phyloP scores from a whole-genome alignment of 2,329 filamentous ascomycete genomes.

The Davidsoniella neocaledoniae region DNA sequence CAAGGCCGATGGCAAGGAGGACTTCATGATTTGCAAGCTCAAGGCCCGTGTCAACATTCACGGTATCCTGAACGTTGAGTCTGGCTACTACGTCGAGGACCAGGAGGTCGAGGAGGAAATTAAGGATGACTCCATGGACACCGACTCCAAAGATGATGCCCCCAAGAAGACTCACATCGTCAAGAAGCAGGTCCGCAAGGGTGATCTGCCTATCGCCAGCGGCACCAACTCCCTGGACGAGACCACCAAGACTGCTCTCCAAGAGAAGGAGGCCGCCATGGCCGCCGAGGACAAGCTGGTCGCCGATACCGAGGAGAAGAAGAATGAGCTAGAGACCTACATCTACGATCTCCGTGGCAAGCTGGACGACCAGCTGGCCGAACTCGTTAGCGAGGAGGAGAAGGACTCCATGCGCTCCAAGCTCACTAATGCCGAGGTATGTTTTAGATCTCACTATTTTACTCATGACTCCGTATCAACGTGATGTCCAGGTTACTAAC shows the following conservation, averaged over 20 bases:
- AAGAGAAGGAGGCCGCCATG: conserved; percentile 80
- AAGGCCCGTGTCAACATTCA: conserved; percentile 95
- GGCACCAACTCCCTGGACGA: conserved; percentile 69
- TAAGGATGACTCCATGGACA: conserved; percentile 41
- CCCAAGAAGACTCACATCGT: conserved; percentile 80
- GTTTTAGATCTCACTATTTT: conserved; percentile 18
- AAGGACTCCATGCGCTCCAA: conserved; percentile 73
- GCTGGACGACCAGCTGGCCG: conserved; percentile 78
- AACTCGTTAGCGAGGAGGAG: conserved; percentile 82
- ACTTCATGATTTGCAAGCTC: conserved; percentile 99
- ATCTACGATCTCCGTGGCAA: conserved; percentile 96
- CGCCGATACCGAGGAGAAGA: conserved; percentile 95
- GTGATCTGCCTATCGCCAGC: conserved; percentile 73
- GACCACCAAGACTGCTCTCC: conserved; percentile 43
- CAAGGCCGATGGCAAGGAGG: conserved; percentile 79
- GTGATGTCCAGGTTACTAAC: neutral
- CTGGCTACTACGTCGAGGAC: conserved; percentile 95
- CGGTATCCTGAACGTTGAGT: conserved; percentile 90
- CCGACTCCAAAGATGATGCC: conserved; percentile 48
- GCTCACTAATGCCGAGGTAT: conserved; percentile 73
- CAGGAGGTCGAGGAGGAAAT: conserved; percentile 91
- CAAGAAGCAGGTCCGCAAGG: conserved; percentile 98
- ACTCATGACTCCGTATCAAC: neutral
- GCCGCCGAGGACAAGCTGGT: conserved; percentile 97
- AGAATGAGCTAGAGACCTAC: conserved; percentile 96